These are phyloP conservation scores for Fonsecaea pedrosoi DNA, from an alignment of 2,329 filamentous ascomycete genomes.

Conservation along the genomic window DNA sequence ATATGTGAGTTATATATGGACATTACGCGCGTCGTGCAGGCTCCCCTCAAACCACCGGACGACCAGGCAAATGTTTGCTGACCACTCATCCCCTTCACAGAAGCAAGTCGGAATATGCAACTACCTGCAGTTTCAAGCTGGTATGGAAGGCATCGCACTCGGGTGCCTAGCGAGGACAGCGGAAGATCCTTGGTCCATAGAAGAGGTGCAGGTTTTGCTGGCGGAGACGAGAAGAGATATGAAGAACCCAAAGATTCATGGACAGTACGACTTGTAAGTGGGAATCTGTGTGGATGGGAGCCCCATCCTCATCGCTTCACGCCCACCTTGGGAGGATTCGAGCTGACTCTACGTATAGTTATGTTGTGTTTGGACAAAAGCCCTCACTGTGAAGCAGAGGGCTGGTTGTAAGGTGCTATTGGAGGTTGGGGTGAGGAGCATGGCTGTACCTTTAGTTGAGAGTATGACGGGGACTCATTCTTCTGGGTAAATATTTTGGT, in stretches of 20 bases:
- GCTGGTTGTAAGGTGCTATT: neutral
- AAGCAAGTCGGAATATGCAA: slow-evolving; percentile 7
- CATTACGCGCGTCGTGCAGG: neutral
- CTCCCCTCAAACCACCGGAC: neutral
- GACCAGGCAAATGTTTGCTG: neutral
- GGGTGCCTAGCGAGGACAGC: neutral
- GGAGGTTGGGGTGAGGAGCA: too few relatives aligned
- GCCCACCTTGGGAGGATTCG: neutral
- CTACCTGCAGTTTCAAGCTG: slow-evolving; percentile 4
- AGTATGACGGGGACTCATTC: neutral
- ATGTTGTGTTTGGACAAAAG: slow-evolving; percentile 4
- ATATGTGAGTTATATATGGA: neutral
- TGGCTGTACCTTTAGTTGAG: neutral
- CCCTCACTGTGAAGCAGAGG: neutral
- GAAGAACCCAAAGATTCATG: slow-evolving; percentile 3
- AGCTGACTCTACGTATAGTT: neutral
- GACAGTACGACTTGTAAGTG: slow-evolving; percentile 7
- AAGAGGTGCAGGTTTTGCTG: slow-evolving; percentile 1
- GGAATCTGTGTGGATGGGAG: neutral
- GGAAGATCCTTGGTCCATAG: neutral
- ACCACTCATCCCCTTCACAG: neutral
- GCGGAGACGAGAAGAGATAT: slow-evolving; percentile 1
- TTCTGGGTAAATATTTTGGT: neutral
- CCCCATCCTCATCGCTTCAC: neutral
- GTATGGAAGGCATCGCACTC: slow-evolving; percentile 6